Percentiles rank a stretch among this genome's conserved stretches.
Evolutionary conservation across 129 eudicot genomes (phyloP).

Genomic region (Chrysanthemum seticuspe): DNA sequence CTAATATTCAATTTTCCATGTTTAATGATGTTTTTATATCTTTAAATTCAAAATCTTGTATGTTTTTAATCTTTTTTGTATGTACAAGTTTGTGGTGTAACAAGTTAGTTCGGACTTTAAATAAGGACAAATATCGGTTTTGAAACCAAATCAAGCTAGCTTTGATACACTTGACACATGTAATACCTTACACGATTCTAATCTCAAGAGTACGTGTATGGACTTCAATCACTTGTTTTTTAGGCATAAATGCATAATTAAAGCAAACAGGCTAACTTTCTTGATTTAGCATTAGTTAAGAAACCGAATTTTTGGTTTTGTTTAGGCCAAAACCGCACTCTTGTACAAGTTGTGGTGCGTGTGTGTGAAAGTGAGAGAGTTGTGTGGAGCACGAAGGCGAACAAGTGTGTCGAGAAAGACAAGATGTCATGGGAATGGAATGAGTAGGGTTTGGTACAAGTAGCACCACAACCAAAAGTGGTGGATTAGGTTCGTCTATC

Average conservation of each 20-base stretch:
- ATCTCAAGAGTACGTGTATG: neutral
- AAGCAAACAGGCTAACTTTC: slow-evolving; percentile 19
- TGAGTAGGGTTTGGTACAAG: slow-evolving; percentile 53
- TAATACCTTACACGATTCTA: slow-evolving; percentile 19
- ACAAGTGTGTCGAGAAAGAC: slow-evolving; percentile 37
- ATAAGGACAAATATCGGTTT: slow-evolving; percentile 18
- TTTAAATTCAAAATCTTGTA: neutral
- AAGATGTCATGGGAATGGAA: slow-evolving; percentile 41
- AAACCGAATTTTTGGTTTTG: slow-evolving; percentile 31
- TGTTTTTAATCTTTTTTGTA: neutral
- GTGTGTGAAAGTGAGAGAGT: slow-evolving; percentile 25
- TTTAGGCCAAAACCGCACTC: slow-evolving; percentile 13
- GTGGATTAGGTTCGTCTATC: slow-evolving; percentile 78
- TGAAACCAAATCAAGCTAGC: slow-evolving; percentile 13
- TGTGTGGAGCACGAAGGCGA: slow-evolving; percentile 25
- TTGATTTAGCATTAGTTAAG: slow-evolving; percentile 26
- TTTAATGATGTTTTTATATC: neutral
- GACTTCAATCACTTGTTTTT: slow-evolving; percentile 16
- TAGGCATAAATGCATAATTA: neutral
- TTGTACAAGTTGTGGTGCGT: slow-evolving; percentile 13
- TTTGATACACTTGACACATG: slow-evolving; percentile 17
- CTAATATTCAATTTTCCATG: neutral
- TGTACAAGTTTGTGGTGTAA: neutral
- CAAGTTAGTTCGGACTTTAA: neutral
- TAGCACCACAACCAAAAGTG: slow-evolving; percentile 67